Conservation (phyloP, 2,329 filamentous ascomycete species). For the Hymenoscyphus albidus region DNA sequence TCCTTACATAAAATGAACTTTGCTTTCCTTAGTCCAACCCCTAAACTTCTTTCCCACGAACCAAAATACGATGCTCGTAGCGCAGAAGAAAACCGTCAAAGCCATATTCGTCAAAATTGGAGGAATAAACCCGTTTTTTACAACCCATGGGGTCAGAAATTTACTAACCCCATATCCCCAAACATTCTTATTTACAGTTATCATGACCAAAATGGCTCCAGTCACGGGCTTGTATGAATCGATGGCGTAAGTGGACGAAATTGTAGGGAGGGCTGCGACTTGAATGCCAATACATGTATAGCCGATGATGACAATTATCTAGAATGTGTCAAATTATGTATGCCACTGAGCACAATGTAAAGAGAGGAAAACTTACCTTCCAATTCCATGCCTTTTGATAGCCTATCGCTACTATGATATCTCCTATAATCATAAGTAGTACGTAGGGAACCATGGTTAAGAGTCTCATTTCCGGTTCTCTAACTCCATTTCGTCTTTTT, state of each 20-base stretch:
- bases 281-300: constrained; percentile 54
- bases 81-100: constrained; percentile 50
- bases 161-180: constrained; percentile 59
- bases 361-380: constrained; percentile 37
- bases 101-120: constrained; percentile 59
- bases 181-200: constrained; percentile 61
- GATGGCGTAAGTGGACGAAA: constrained; percentile 53
- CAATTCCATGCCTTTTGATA: constrained; percentile 51
- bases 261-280: constrained; percentile 55
- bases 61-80: constrained; percentile 50
- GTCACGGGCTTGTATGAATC: constrained; percentile 62
- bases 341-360: not conserved
- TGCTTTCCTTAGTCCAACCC: constrained; percentile 51
- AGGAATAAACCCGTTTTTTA: constrained; percentile 46
- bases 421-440: constrained; percentile 45
- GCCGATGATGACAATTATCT: constrained; percentile 51
- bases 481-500: constrained; percentile 32
- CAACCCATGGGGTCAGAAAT: constrained; percentile 51
- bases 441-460: constrained; percentile 36
- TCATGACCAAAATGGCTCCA: constrained; percentile 54
- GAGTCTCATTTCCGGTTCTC: constrained; percentile 40
- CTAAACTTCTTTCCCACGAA: constrained; percentile 56
- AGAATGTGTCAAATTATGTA: not conserved
- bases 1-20: constrained; percentile 48
- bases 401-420: constrained; percentile 42